Conservation (phyloP, 768 basidiomycete species). For the Lentinula lateritia region DNA sequence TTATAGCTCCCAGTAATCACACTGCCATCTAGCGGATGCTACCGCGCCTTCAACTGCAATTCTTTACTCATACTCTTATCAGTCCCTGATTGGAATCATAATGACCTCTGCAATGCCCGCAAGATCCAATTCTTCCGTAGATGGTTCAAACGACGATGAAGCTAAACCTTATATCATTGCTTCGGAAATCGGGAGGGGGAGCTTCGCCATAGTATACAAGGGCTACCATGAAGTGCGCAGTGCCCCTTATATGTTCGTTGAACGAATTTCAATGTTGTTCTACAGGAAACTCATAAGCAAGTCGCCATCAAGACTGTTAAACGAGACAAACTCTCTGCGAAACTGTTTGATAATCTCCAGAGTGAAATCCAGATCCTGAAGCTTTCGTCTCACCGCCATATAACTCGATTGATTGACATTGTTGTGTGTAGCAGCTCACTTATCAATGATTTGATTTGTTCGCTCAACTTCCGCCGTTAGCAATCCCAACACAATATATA, state of each 20-base stretch:
- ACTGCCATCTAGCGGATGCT: not conserved
- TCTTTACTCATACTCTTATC: not conserved
- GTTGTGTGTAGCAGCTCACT: constrained; percentile 47
- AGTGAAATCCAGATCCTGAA: constrained; percentile 97
- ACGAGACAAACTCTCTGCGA: constrained; percentile 79
- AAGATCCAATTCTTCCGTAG: constrained; percentile 10
- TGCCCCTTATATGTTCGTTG: not conserved
- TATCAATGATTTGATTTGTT: not conserved
- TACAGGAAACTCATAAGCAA: constrained; percentile 66
- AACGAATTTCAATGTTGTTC: not conserved
- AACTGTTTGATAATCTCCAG: constrained; percentile 96
- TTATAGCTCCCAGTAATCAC: not conserved
- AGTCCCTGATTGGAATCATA: not conserved
- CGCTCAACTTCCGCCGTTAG: constrained; percentile 25
- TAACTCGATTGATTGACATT: constrained; percentile 90
- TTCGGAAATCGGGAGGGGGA: constrained; percentile 79
- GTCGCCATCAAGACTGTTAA: constrained; percentile 96
- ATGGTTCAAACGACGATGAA: constrained; percentile 55
- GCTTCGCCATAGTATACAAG: constrained; percentile 94
- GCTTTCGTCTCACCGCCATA: constrained; percentile 86
- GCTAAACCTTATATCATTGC: constrained; percentile 73
- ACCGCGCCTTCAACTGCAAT: not conserved
- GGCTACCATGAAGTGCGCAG: constrained; percentile 80
- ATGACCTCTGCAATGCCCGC: not conserved
- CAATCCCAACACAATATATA: constrained; percentile 78